A percentile compares a stretch with the other conserved stretches of the same genome.
Conservation (phyloP, 139 green algal genomes). For the Volvox africanus region DNA sequence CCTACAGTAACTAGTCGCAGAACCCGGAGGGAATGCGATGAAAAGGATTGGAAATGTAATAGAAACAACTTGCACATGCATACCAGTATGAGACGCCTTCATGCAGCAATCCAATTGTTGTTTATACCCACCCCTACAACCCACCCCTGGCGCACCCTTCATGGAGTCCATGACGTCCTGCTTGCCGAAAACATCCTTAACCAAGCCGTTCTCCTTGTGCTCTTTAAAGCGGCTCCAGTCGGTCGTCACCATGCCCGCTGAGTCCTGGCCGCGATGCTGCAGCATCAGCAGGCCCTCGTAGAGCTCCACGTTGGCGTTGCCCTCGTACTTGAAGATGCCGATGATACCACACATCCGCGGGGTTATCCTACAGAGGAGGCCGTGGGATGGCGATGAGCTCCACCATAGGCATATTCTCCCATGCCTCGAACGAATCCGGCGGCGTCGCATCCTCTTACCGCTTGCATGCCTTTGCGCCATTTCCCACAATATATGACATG, state of each 20-base stretch:
- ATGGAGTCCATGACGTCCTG: constrained; percentile 84
- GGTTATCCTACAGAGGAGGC: constrained; percentile 44
- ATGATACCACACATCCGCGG: constrained; percentile 95
- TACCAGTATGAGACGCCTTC: no score
- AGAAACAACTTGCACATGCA: no score
- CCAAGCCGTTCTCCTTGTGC: constrained; percentile 97
- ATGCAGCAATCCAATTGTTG: no score
- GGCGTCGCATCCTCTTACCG: constrained; percentile 30
- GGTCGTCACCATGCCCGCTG: constrained; percentile 97
- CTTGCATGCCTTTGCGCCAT: constrained; percentile 42
- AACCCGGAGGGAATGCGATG: no score
- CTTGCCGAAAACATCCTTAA: constrained; percentile 95
- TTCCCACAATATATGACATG: constrained; percentile 32
- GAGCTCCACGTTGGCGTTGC: constrained; percentile 87
- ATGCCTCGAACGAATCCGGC: background rate
- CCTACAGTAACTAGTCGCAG: no score
- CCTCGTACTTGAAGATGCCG: constrained; percentile 89
- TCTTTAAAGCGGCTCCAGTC: constrained; percentile 90
- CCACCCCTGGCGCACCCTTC: constrained; percentile 63
- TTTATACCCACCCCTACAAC: no score
- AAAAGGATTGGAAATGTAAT: no score
- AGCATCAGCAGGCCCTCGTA: constrained; percentile 98
- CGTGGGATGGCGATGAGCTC: background rate
- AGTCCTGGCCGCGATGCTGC: constrained; percentile 96
- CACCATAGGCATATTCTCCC: background rate